Evolutionary conservation across 108 stramenopile species (phyloP).

Genomic region (Conticribra weissflogii): DNA sequence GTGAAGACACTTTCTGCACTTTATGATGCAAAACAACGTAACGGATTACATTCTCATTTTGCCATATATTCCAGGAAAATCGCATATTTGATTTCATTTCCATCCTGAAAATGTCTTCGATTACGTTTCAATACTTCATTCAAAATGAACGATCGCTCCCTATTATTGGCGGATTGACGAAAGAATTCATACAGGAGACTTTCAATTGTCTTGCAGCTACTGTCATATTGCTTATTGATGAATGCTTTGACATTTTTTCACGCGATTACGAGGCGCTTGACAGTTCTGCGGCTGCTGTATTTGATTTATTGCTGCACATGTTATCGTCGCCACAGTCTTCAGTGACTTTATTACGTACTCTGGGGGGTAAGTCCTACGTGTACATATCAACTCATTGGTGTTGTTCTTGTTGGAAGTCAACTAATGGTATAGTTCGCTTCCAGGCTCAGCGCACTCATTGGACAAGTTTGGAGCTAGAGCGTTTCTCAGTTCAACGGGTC

Average conservation of each 20-base stretch:
- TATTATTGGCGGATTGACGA: conserved; percentile 33
- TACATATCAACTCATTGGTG: too few relatives aligned
- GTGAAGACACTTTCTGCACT: too few relatives aligned
- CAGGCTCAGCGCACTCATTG: conserved; percentile 68
- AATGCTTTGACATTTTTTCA: conserved; percentile 59
- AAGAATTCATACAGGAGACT: conserved; percentile 75
- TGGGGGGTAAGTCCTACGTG: conserved; percentile 78
- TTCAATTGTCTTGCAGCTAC: conserved; percentile 89
- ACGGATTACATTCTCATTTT: too few relatives aligned
- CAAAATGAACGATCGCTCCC: conserved; percentile 27
- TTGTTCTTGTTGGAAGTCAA: neutral
- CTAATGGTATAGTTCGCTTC: neutral
- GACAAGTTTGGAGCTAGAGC: conserved; percentile 78
- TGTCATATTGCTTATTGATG: conserved; percentile 75
- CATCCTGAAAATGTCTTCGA: conserved; percentile 63
- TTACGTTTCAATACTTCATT: conserved; percentile 77
- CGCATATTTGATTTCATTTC: conserved; percentile 69
- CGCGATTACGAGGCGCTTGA: conserved; percentile 47
- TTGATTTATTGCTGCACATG: conserved; percentile 81
- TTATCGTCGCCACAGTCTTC: conserved; percentile 83
- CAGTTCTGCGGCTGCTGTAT: conserved; percentile 61
- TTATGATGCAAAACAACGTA: too few relatives aligned
- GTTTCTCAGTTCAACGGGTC: conserved; percentile 64
- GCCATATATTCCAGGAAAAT: conserved; percentile 25
- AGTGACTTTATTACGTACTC: conserved; percentile 78